Conservation (phyloP, 2,329 filamentous ascomycete genomes). For the Chaetomium strumarium region DNA sequence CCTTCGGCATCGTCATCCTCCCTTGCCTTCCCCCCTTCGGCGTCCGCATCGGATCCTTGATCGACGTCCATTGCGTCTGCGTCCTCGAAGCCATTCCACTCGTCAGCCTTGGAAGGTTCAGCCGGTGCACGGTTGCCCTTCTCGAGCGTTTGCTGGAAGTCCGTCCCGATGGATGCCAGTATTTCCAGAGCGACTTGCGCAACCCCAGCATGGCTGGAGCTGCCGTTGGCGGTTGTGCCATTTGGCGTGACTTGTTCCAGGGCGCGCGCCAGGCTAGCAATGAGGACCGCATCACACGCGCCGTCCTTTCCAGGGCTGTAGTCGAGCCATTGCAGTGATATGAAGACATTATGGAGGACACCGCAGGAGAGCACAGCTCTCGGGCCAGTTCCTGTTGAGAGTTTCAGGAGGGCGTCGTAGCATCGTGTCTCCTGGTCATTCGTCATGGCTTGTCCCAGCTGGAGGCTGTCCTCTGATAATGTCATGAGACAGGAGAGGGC, state of each 20-base stretch:
- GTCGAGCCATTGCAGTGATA: constrained; percentile 48
- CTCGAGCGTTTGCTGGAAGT: constrained; percentile 46
- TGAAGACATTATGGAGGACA: constrained; percentile 57
- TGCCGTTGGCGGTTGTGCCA: constrained; percentile 30
- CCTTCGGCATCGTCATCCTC: constrained; percentile 35
- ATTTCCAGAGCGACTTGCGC: constrained; percentile 55
- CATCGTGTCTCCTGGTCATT: constrained; percentile 41
- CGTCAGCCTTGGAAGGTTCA: constrained; percentile 21
- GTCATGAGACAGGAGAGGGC: constrained; percentile 50
- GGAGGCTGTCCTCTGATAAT: constrained; percentile 54
- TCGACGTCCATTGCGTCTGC: constrained; percentile 35
- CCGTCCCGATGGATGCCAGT: constrained; percentile 58
- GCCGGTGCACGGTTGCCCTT: constrained; percentile 35
- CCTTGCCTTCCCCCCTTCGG: constrained; percentile 31
- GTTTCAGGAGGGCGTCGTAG: constrained; percentile 44
- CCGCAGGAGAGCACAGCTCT: constrained; percentile 53
- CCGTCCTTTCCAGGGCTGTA: constrained; percentile 42
- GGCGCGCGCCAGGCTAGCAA: constrained; percentile 39
- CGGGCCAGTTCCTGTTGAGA: constrained; percentile 39
- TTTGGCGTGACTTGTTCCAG: constrained; percentile 33
- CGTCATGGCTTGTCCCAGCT: constrained; percentile 48
- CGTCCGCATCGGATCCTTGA: constrained; percentile 23
- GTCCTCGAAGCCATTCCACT: constrained; percentile 37
- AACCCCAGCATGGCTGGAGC: constrained; percentile 40
- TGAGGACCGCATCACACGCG: constrained; percentile 45